Evolutionary conservation across 305 asterid genomes (phyloP), one percentile per base, ranked within the genome.

Genomic region (Fraxinus platypoda): DNA sequence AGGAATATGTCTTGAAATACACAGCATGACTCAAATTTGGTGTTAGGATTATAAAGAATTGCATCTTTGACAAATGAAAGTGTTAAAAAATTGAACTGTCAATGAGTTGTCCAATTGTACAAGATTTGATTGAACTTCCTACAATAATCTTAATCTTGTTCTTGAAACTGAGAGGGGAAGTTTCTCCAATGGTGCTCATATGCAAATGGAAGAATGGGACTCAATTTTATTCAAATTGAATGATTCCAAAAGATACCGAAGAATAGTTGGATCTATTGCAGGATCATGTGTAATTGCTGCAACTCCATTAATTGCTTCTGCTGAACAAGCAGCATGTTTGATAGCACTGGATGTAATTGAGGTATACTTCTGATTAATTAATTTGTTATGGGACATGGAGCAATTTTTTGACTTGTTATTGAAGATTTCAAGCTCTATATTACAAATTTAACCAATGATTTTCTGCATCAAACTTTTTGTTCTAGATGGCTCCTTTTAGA

Each of bases 251-350:
- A 88, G 97, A 86, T 91, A 89, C 79, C 85, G 97, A 75, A 82
- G 90, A 81, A 90, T 90, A 73, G 94, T 94, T 89, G 99, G 98
- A 84, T 92, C 98, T 72, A 89, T 70, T 71, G 95, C 90, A 2
- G 91, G 94, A 77, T 94, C 97, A 73, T 95, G 99, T 87, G 84
- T 94, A 70, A 83, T 85, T 82, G 86, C 43, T 80, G 95, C 90
- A 28, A 92, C 97, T 83, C 97, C 99, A 4, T 85, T 94, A 75
- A 86, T 93, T 87, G 91, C 97, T 88, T 93, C 99, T 78, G 87
- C 86, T 79, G 90, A 92, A 66, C 91, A 90, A 80, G 88, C 93
- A 78, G 90, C 92, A 83, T 92, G 92, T 89, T 88, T 91, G 87
- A 85, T 90, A 77, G 92, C 99, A 25, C 90, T 95, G 37, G 94